Conservation (phyloP, 129 eudicot species). For the Helianthus tuberosus region DNA sequence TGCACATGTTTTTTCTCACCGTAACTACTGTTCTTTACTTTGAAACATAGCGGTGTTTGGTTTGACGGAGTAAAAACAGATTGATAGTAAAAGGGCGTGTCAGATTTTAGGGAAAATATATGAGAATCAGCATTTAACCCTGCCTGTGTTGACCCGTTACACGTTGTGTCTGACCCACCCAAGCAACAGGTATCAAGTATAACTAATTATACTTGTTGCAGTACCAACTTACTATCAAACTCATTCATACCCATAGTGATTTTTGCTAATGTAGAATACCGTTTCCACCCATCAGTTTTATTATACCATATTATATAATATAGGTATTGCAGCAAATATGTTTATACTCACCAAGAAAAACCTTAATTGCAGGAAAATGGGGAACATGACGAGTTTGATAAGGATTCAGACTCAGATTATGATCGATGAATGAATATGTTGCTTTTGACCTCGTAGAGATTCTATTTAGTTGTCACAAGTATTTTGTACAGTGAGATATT, state of each 20-base stretch:
- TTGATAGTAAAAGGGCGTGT: background rate
- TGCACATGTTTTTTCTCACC: slow-evolving; percentile 1
- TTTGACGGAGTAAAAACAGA: background rate
- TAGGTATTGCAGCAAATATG: background rate
- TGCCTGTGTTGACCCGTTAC: background rate
- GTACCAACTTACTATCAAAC: background rate
- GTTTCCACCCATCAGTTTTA: background rate
- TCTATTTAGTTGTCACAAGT: background rate
- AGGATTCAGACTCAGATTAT: slow-evolving; percentile 67
- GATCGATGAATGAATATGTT: slow-evolving; percentile 32
- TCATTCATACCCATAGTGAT: background rate
- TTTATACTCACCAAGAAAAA: slow-evolving; percentile 5
- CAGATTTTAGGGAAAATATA: background rate
- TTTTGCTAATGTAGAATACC: background rate
- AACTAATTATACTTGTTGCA: background rate
- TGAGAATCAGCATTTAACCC: slow-evolving; percentile 9
- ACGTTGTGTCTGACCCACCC: background rate
- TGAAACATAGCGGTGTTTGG: background rate
- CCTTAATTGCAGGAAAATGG: slow-evolving; percentile 64
- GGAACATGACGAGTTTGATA: slow-evolving; percentile 46
- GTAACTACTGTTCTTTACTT: background rate
- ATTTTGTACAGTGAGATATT: slow-evolving; percentile 22
- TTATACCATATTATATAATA: background rate
- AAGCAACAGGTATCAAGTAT: background rate
- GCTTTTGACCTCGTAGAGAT: background rate